Evolutionary conservation across 345 rosid genomes (phyloP), one percentile per base, ranked within the genome.

Genomic region (Rhizophora mangle): DNA sequence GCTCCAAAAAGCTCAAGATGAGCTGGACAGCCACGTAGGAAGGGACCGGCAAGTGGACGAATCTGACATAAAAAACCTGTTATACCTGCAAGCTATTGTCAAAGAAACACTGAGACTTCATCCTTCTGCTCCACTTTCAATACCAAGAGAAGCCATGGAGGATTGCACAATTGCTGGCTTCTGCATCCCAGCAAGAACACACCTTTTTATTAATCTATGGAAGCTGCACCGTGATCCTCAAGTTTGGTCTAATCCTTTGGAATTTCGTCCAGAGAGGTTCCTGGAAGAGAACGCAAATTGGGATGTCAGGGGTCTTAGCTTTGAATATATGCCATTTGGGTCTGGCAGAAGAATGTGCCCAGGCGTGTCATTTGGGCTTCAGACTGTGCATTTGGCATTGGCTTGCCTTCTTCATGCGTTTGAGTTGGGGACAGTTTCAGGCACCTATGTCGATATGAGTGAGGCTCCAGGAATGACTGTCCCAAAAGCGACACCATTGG

Each of bases 311-410:
- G 77, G 68, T 29, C 53, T 39, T 47, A 53, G 61, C 53, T 62
- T 61, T n/a, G 58, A 73, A n/a, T 68, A 26, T 21, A 1, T 67
- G 16, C 77, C 72, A 29, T 74, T 74, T 54, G 52, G 72, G 15
- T 51, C 68, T 20, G 77, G 77, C 10, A 62, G 77, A 53, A 73
- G 77, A 37, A 60, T 55, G 58, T 73, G 77, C 31, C 77, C 72
- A 8, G 77, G 77, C 7, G 30, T 61, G 39, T 49, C 66, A 16
- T 67, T 67, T 3, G 72, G 54, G 2, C 62, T 67, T 4, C 67
- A 62, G 55, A 67, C 53, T 26, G 32, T 67, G 68, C 34, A 61
- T 27, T 27, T 67, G 31, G n/a, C 77, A 26, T n/a, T 68, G 52
- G 77, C 72, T 60, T 30, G 71, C 20, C 54, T 74, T 30, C 63